phyloP scores from a whole-genome alignment of 371 early-diverging fungal species.

The Furculomyces boomerangus region DNA sequence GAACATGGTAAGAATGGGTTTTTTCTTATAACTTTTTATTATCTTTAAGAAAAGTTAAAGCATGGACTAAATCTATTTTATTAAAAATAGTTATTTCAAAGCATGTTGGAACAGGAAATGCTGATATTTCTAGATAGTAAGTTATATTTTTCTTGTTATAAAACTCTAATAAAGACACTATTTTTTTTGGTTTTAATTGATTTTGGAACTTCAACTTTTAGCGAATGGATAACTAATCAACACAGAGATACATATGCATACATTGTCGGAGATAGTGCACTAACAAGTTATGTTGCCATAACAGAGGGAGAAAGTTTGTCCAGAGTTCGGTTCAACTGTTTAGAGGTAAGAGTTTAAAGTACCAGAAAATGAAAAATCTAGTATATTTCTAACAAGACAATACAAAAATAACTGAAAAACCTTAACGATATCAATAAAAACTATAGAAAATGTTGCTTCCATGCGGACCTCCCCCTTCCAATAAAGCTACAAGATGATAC shows the following conservation, averaged over 20 bases:
- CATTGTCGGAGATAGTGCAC: constrained; percentile 14
- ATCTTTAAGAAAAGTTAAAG: neutral
- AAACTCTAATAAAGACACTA: neutral
- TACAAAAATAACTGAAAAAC: too few species aligned
- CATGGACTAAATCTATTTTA: neutral
- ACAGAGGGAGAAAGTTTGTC: constrained; percentile 17
- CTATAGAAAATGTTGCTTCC: constrained; percentile 17
- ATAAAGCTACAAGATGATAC: neutral
- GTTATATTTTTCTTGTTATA: neutral
- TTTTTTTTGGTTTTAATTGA: neutral
- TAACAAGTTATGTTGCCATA: constrained; percentile 16
- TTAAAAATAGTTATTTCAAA: constrained; percentile 7
- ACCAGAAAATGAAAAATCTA: neutral
- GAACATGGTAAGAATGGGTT: constrained; percentile 8
- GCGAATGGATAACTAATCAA: constrained; percentile 20
- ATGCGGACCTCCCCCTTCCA: constrained; percentile 9
- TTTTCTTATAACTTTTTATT: neutral
- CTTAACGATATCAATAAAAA: too few species aligned
- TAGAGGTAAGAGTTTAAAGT: constrained; percentile 8
- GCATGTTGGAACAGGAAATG: constrained; percentile 20
- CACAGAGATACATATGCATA: constrained; percentile 21
- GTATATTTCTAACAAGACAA: neutral
- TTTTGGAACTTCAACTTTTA: neutral
- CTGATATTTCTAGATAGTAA: constrained; percentile 16
- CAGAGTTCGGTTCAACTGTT: constrained; percentile 9